Evolutionary conservation across 176 grass and related monocot genomes (phyloP), one percentile per base, ranked within the genome.

Genomic region (Lolium perenne): DNA sequence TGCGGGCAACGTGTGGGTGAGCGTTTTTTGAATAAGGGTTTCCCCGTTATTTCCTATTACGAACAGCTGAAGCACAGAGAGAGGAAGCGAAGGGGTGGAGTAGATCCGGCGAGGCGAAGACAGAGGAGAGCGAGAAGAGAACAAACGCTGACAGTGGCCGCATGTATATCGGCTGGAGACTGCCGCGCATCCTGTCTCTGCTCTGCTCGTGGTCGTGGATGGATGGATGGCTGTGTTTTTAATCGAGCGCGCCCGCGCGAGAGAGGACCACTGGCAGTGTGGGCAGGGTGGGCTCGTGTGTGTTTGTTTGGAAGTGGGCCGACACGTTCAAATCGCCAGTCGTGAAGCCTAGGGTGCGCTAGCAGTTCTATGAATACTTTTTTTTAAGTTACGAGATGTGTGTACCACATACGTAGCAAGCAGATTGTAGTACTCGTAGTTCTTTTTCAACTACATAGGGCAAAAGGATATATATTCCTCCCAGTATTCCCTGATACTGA

Each of bases 1-100:
- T 95, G 87, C 48, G 35, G 74, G 9, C 69, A n/a, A 11, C 79
- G 77, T 89, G 93, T 93, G 95, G 91, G 90, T 85, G 91, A 93
- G 89, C 86, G 66, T 90, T 81, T 87, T 97, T 83, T 26, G 43
- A 74, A 53, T 4, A 8, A 5, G 10, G 10, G 18, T 53, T 57
- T 13, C 70, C 43, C 12, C 20, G 26, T 17, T 26, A 15, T 74
- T 26, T 50, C 48, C 48, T 15, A n/a, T 51, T 74, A 21, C 11
- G 12, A 14, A 23, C 23, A 67, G 10, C 20, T 14, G 40, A 10
- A 65, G 26, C 50, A 18, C 17, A 76, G 63, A 62, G 78, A 50
- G 56, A 59, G 38, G 9, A 48, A 8, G 11, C 71, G 26, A 38
- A 57, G 61, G 48, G 45, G 59, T 60, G 74, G 77, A 57, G 66